Evolutionary conservation across 2,329 filamentous ascomycete genomes (phyloP).

Genomic region (Pseudogymnoascus sp.): DNA sequence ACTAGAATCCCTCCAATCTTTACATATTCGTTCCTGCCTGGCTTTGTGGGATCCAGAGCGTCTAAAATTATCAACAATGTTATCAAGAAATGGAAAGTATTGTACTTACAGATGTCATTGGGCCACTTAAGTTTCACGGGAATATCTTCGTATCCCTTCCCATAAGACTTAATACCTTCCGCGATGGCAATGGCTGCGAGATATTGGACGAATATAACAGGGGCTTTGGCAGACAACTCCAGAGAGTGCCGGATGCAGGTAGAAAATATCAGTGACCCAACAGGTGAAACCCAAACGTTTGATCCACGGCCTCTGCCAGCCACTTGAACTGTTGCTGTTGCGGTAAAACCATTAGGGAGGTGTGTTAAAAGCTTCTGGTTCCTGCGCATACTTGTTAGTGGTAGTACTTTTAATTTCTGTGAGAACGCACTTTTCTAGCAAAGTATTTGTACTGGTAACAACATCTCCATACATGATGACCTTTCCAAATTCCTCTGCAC

Average conservation of each 20-base stretch:
- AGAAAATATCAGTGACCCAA: conserved; percentile 80
- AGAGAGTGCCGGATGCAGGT: conserved; percentile 78
- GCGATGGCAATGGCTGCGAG: conserved; percentile 82
- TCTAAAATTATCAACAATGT: conserved; percentile 35
- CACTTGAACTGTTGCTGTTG: conserved; percentile 79
- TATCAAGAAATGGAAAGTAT: neutral
- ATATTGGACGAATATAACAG: conserved; percentile 91
- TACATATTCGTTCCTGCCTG: conserved; percentile 51
- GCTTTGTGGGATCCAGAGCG: conserved; percentile 55
- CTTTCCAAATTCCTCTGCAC: conserved; percentile 64
- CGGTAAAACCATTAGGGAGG: conserved; percentile 78
- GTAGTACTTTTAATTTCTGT: conserved; percentile 1
- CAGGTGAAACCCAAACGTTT: conserved; percentile 92
- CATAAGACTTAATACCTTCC: conserved; percentile 74
- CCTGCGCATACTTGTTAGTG: conserved; percentile 33
- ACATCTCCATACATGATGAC: conserved; percentile 82
- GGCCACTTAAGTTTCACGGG: conserved; percentile 93
- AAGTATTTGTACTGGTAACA: conserved; percentile 85
- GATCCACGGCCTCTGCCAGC: conserved; percentile 80
- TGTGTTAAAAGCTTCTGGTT: conserved; percentile 70
- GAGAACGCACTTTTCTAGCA: conserved; percentile 68
- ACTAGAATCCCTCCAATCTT: conserved; percentile 93
- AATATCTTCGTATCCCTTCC: conserved; percentile 62
- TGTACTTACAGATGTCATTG: conserved; percentile 72
- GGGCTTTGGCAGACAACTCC: conserved; percentile 60